Base-by-base conservation (phyloP, 1,284 basidiomycete genomes). In the Exobasidium rhododendri region DNA sequence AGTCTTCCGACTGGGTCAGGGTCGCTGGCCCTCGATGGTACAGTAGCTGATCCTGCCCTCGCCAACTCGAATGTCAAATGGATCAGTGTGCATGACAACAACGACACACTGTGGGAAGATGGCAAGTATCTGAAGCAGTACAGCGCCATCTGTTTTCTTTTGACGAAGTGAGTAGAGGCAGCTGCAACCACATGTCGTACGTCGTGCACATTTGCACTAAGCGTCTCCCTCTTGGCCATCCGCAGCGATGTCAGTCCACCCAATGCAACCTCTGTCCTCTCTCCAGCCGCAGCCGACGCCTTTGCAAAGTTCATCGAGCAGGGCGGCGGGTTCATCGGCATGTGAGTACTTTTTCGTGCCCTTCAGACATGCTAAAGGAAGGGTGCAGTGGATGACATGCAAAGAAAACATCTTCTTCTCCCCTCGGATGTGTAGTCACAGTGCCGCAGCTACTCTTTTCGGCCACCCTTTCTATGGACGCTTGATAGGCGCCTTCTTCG, bases 291-390 rank as follows among this genome's bases (percentile, higher is more conserved):
- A 4, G 85, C 88, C 71, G 80, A 81, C 0, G 88, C 87, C 1
- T 83, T 91, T 45, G 84, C 86, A 65, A 83, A 80, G 10, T 91
- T 87, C 76, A 81, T 90, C 31, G 83, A 89, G 74, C 79, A 83
- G 0, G 88, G 89, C 35, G 89, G 89, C 0, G 88, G 88, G 73
- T 89, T 88, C 63, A 80, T 85, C 44, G 88, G 83, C 0, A 81
- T 89, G 35, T 40, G 35, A 40, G 35, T 40, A 35, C 87, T 88
- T 0, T 86, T 87, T 1, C 89, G 87, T 59, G n/a, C n/a, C n/a
- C n/a, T n/a, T n/a, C n/a, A n/a, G n/a, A n/a, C n/a, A n/a, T n/a
- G n/a, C n/a, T n/a, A n/a, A n/a, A n/a, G n/a, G n/a, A n/a, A n/a
- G n/a, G n/a, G n/a, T n/a, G n/a, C n/a, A n/a, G n/a, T n/a, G n/a